Evolutionary conservation across 495 filamentous ascomycete genomes (phyloP).

Genomic region (Penicillium soppii): DNA sequence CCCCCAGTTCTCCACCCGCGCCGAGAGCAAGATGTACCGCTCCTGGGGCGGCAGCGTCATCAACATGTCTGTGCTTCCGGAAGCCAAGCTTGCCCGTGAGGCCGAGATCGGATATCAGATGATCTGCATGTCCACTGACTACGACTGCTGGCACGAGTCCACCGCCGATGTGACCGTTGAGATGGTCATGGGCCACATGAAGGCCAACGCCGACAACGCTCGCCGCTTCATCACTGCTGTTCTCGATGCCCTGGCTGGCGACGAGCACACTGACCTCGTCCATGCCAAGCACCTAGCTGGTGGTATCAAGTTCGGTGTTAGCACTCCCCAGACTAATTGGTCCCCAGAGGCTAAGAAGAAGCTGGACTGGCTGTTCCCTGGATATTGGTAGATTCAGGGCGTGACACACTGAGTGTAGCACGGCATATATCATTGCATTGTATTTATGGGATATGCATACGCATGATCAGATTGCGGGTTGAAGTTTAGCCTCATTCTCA

Average conservation of each 20-base stretch:
- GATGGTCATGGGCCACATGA: conserved; percentile 98
- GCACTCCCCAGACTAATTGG: conserved; percentile 65
- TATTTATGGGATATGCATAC: conserved; percentile 5
- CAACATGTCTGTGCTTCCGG: conserved; percentile 97
- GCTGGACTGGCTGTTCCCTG: conserved; percentile 75
- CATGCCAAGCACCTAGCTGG: conserved; percentile 61
- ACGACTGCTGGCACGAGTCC: conserved; percentile 88
- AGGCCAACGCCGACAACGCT: conserved; percentile 83
- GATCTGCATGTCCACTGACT: conserved; percentile 99
- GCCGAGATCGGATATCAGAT: conserved; percentile 96
- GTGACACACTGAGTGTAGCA: not conserved
- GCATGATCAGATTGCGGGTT: not conserved
- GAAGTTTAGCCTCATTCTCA: not conserved
- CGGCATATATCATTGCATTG: conserved; percentile 1
- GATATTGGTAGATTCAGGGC: conserved; percentile 31
- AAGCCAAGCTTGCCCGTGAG: conserved; percentile 93
- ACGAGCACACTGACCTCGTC: conserved; percentile 73
- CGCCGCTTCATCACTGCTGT: conserved; percentile 81
- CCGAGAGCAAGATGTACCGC: conserved; percentile 92
- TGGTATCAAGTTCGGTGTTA: conserved; percentile 61
- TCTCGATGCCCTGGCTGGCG: conserved; percentile 75
- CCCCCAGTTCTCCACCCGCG: conserved; percentile 95
- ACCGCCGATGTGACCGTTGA: conserved; percentile 83
- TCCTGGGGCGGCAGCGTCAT: conserved; percentile 87
- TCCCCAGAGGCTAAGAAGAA: conserved; percentile 63